phyloP scores from a whole-genome alignment of 176 grass and related monocot species.

The Lolium perenne region DNA sequence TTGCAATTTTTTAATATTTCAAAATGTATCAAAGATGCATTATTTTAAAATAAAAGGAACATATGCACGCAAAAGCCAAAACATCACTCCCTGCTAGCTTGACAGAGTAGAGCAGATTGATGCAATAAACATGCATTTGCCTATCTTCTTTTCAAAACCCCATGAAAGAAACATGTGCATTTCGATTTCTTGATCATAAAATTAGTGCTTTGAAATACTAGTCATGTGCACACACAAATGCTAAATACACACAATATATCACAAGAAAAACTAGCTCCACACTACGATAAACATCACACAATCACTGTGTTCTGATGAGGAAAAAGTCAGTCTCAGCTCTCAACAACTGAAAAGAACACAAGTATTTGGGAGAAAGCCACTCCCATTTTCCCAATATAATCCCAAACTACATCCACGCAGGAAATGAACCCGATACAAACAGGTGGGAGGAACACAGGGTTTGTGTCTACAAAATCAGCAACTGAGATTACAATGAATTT shows the following conservation, averaged over 20 bases:
- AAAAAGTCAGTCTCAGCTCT: constrained; percentile 3
- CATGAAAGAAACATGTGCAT: not conserved
- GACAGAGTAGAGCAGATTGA: not conserved
- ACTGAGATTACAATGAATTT: constrained; percentile 59
- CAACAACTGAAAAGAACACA: constrained; percentile 37
- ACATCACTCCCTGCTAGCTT: not conserved
- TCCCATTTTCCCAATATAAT: constrained; percentile 47
- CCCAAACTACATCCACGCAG: constrained; percentile 48
- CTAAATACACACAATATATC: too few relatives aligned
- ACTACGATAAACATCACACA: not conserved
- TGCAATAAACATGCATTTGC: not conserved
- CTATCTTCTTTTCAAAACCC: not conserved
- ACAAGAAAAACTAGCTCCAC: not conserved
- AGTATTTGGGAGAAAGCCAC: constrained; percentile 33
- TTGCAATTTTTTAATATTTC: too few relatives aligned
- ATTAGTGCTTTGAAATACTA: not conserved
- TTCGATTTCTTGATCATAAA: not conserved
- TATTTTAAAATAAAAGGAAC: too few relatives aligned
- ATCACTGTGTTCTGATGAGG: not conserved
- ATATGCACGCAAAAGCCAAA: too few relatives aligned
- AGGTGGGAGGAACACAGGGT: constrained; percentile 2
- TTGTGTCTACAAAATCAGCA: constrained; percentile 54
- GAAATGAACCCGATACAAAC: constrained; percentile 59
- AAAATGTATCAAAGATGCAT: too few relatives aligned
- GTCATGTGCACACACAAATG: not conserved